Base-by-base conservation (phyloP, 2,329 filamentous ascomycete species). In the Penicillium sp. region DNA sequence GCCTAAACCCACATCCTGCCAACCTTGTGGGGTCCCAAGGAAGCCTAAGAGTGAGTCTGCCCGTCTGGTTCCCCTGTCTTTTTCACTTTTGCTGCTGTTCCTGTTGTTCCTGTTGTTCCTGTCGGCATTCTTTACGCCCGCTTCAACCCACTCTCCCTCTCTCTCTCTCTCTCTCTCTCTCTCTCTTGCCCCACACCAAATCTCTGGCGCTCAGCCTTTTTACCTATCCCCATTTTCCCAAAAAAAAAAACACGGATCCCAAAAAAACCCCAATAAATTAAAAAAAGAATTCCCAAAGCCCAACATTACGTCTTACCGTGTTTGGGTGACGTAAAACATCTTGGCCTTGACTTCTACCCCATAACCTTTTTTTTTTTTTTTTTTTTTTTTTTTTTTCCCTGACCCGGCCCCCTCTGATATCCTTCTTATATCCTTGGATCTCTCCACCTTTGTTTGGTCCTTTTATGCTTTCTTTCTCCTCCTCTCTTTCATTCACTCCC, bases 281-380 rank as follows among this genome's bases (percentile, higher is more conserved):
- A 10, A 57, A 61, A 57, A 57, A 55, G 25, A 25, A 4, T 25
- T 25, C 25, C 25, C 25, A 25, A 58, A 59, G 49, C 35, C 37
- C 41, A 61, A 66, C 62, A 63, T 58, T 60, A 63, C 61, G 45
- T 57, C 62, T 68, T 65, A 58, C 37, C 20, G n/a, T 28, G 22
- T 52, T 66, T 67, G 49, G 61, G 66, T 68, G 66, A 68, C 66
- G 65, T 67, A 66, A 68, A 65, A 66, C 65, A 61, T 63, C 63
- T 67, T 61, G 63, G 67, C 58, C 59, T 49, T 57, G 64, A 62
- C 54, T 64, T 62, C 63, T 68, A 66, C 65, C 65, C 65, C 62
- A 64, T 67, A 67, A 2, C 59, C 2, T 20, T 20, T 2, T 20
- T 20, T 20, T 20, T 20, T 20, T 20, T 2, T 20, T 20, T 20